Evolutionary conservation across 2,329 filamentous ascomycete genomes (phyloP).

Genomic region (Didymella lethalis): DNA sequence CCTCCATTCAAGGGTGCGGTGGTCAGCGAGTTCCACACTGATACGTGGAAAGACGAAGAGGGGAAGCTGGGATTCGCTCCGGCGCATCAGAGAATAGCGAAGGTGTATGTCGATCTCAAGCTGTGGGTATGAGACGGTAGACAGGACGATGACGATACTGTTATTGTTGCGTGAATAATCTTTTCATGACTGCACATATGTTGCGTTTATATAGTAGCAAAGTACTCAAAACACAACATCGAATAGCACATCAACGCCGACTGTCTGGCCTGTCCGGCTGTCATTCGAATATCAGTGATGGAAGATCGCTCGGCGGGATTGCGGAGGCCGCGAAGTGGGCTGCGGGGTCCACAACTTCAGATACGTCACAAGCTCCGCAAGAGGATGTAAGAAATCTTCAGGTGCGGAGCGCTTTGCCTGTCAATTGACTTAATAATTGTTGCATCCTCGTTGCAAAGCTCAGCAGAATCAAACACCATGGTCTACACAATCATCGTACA

Average conservation of each 20-base stretch:
- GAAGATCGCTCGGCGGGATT: slow-evolving; percentile 17
- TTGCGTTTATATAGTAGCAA: neutral
- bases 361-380: slow-evolving; percentile 20
- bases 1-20: slow-evolving; percentile 34
- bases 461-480: slow-evolving; percentile 52
- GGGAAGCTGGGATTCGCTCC: slow-evolving; percentile 35
- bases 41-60: slow-evolving; percentile 34
- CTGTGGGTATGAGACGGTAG: slow-evolving; percentile 5
- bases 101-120: slow-evolving; percentile 41
- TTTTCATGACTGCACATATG: neutral
- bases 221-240: neutral
- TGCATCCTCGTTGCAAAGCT: neutral
- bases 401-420: neutral
- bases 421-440: neutral
- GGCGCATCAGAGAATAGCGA: slow-evolving; percentile 34
- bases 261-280: neutral
- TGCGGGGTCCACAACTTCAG: slow-evolving; percentile 23
- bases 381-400: slow-evolving; percentile 12
- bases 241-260: neutral
- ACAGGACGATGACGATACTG: neutral
- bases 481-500: slow-evolving; percentile 75
- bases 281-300: slow-evolving; percentile 6
- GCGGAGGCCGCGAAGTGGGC: slow-evolving; percentile 20
- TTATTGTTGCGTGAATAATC: neutral
- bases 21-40: slow-evolving; percentile 35